Evolutionary conservation across 441 rosid species (phyloP).

Genomic region (Biscutella auriculata): DNA sequence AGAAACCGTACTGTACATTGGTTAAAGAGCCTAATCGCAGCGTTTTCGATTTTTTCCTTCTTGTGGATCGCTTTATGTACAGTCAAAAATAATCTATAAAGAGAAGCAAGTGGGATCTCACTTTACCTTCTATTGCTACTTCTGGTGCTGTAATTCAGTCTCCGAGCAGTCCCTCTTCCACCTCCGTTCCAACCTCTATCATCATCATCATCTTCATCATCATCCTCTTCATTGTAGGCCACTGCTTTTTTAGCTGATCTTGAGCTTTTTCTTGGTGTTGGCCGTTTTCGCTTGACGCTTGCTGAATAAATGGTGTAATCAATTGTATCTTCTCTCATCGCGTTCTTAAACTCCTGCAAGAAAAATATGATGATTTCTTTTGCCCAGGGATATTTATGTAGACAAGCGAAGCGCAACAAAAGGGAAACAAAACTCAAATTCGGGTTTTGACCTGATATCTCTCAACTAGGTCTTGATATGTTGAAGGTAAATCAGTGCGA

Average conservation of each 20-base stretch:
- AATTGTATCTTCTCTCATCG: constrained; percentile 76
- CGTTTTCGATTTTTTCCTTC: neutral
- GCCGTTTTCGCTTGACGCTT: constrained; percentile 75
- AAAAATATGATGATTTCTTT: neutral
- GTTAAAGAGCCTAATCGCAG: constrained; percentile 15
- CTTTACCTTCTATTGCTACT: constrained; percentile 34
- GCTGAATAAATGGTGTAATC: constrained; percentile 73
- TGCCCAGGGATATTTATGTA: neutral
- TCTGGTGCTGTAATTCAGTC: constrained; percentile 30
- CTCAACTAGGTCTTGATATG: constrained; percentile 53
- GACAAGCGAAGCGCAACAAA: too few species aligned
- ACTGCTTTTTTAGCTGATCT: constrained; percentile 19
- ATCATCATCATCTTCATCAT: constrained; percentile 31
- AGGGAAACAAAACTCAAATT: too few species aligned
- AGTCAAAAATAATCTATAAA: neutral
- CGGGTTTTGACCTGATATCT: constrained; percentile 62
- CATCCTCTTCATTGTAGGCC: constrained; percentile 27
- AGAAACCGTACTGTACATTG: constrained; percentile 18
- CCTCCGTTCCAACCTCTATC: constrained; percentile 46
- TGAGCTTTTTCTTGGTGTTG: constrained; percentile 27
- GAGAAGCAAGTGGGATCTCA: neutral
- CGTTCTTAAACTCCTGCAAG: constrained; percentile 70
- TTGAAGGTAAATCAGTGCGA: constrained; percentile 40
- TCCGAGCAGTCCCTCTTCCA: constrained; percentile 26
- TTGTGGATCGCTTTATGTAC: constrained; percentile 9